Percentiles rank a stretch among this genome's conserved stretches.
Evolutionary conservation across 768 basidiomycete species (phyloP).

Genomic region (Tylopilus intermedius): DNA sequence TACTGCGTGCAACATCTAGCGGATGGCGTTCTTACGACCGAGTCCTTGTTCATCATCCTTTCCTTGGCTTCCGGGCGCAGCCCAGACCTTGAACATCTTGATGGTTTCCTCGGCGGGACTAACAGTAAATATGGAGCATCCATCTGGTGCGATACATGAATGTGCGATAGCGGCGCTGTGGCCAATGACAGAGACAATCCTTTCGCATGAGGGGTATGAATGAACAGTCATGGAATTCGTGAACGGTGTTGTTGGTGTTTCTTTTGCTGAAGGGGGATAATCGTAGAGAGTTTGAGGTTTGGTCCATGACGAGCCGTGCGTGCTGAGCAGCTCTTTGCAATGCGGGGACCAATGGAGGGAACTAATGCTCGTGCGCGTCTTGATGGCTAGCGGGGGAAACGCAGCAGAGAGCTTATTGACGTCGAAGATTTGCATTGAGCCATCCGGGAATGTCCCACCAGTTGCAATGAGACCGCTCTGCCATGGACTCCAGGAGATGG

Average conservation of each 20-base stretch:
- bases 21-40: conserved; percentile 22
- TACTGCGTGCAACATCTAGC: conserved; percentile 13
- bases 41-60: conserved; percentile 22
- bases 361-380: conserved; percentile 48
- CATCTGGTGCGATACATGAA: conserved; percentile 59
- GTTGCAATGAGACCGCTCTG: conserved; percentile 61
- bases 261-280: conserved; percentile 17
- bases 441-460: conserved; percentile 61
- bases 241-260: conserved; percentile 23
- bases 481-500: conserved; percentile 74
- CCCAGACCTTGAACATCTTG: conserved; percentile 73
- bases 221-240: conserved; percentile 46
- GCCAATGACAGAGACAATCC: conserved; percentile 53
- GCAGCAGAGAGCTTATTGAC: conserved; percentile 37
- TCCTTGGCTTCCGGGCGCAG: conserved; percentile 15
- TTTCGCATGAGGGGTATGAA: conserved; percentile 48
- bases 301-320: conserved; percentile 49
- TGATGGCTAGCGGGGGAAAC: conserved; percentile 43
- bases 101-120: conserved; percentile 62
- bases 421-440: conserved; percentile 51
- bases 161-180: conserved; percentile 53
- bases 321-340: conserved; percentile 80
- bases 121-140: conserved; percentile 59
- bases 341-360: conserved; percentile 69
- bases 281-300: conserved; percentile 18